Conservation (phyloP, 192 early-diverging fungal genomes). For the Coemansia sp. region DNA sequence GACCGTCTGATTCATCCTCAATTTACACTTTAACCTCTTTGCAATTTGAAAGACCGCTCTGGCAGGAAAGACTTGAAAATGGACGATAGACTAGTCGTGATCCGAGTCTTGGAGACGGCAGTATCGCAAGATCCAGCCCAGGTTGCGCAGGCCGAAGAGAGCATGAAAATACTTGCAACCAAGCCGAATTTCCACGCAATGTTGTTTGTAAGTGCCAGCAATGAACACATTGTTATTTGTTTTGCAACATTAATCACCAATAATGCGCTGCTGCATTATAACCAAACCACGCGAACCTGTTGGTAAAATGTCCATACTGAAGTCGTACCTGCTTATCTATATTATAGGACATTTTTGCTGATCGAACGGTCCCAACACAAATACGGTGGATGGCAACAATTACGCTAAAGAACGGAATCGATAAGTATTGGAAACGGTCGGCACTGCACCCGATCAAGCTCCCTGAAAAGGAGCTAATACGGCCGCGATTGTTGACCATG, state of each 20-base stretch:
- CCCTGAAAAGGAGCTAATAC: slow-evolving; percentile 73
- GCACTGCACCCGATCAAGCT: slow-evolving; percentile 52
- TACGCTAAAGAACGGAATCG: slow-evolving; percentile 87
- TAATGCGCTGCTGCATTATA: too few species aligned
- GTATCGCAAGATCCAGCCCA: slow-evolving; percentile 66
- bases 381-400: slow-evolving; percentile 76
- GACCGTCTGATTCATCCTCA: too few species aligned
- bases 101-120: slow-evolving; percentile 60
- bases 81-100: slow-evolving; percentile 25
- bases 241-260: not conserved
- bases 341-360: slow-evolving; percentile 62
- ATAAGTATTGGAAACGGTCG: slow-evolving; percentile 85
- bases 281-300: not conserved
- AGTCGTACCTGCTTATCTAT: not conserved
- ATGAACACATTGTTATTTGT: slow-evolving; percentile 18
- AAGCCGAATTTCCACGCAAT: slow-evolving; percentile 68
- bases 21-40: too few species aligned
- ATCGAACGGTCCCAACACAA: slow-evolving; percentile 61
- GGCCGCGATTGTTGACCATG: slow-evolving; percentile 60
- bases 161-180: slow-evolving; percentile 57
- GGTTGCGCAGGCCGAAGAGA: slow-evolving; percentile 64
- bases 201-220: slow-evolving; percentile 56
- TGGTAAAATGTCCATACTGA: not conserved
- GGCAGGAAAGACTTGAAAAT: not conserved
- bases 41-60: not conserved